Evolutionary conservation across 2,329 filamentous ascomycete species (phyloP), one percentile per base, ranked within the genome.

Genomic region (Aureobasidium sp.): DNA sequence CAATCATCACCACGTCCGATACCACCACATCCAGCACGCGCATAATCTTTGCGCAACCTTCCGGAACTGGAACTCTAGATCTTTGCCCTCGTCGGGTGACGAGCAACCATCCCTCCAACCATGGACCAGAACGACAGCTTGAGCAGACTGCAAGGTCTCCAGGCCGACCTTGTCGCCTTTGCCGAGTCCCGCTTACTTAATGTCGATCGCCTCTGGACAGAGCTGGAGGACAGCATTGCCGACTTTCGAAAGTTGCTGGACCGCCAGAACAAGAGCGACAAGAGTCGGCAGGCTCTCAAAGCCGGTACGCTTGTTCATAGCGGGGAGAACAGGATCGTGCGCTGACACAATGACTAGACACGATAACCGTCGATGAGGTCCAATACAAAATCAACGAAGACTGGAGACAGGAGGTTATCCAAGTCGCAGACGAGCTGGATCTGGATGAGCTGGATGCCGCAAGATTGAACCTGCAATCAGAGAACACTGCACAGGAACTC

Each of bases 401-500:
- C 65, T 97, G 99, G 75, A 86, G 93, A 71, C 88, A 96, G 74
- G 86, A 88, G 67, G 84, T 87, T 27, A 80, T 96, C 36, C 84
- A 90, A 68, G 81, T 99, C 41, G 89, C 93, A 61, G 92, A 97
- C 74, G 90, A 91, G 68, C 81, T 97, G 65, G 87, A 96, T 69
- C 81, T 99, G 58, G 92, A 99, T 75, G 95, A 99, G 75, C 73
- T 96, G 62, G 85, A 94, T 68, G 88, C 93, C 20, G 89, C 91
- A 11, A 82, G 83, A 67, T 83, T 94, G 55, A 73, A 71, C 58
- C 84, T 96, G 62, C 78, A 95, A 57, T 86, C 87, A 61, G 86
- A 89, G 71, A 82, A 85, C 41, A 87, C 92, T 67, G 81, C 85
- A 17, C 80, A 84, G 48, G 79, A 84, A 17, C 79, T 91, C 5